Evolutionary conservation across 225 moss, liverwort and hornwort species (phyloP).

Genomic region (Bryoerythrophyllum caledonicum): DNA sequence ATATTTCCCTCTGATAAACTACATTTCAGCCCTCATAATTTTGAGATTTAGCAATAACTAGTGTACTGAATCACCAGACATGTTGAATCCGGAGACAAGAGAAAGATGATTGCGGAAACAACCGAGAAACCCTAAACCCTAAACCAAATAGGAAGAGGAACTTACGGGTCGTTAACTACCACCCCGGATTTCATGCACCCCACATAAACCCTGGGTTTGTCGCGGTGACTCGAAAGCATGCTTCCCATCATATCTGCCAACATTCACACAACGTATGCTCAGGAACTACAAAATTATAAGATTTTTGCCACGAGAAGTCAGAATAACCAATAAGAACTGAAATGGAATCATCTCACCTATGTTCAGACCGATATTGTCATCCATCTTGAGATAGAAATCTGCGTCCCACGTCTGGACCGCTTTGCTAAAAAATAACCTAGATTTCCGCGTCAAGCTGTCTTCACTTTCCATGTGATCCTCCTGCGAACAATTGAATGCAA

Average conservation of each 20-base stretch:
- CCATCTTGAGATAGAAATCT: constrained; percentile 91
- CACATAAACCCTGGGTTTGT: constrained; percentile 56
- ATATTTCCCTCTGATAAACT: too few species aligned
- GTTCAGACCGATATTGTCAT: constrained; percentile 78
- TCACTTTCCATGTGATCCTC: constrained; percentile 87
- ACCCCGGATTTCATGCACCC: constrained; percentile 70
- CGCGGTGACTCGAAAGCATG: constrained; percentile 53
- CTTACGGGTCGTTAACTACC: constrained; percentile 64
- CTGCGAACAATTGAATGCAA: constrained; percentile 51
- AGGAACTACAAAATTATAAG: neutral
- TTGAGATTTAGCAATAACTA: too few species aligned
- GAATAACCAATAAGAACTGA: neutral
- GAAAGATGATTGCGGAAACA: too few species aligned
- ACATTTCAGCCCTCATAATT: too few species aligned
- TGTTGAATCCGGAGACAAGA: too few species aligned
- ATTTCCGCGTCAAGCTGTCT: constrained; percentile 72
- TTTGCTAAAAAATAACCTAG: constrained; percentile 68
- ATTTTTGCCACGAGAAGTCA: neutral
- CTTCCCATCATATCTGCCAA: constrained; percentile 51
- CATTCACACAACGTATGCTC: constrained; percentile 13
- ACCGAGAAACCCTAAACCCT: too few species aligned
- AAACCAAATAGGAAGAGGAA: constrained; percentile 1
- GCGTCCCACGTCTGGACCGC: constrained; percentile 87
- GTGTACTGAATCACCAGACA: too few species aligned
- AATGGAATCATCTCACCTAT: constrained; percentile 58